phyloP scores from a whole-genome alignment of 2,329 filamentous ascomycete genomes.

The Rhinocladiella mackenziei region DNA sequence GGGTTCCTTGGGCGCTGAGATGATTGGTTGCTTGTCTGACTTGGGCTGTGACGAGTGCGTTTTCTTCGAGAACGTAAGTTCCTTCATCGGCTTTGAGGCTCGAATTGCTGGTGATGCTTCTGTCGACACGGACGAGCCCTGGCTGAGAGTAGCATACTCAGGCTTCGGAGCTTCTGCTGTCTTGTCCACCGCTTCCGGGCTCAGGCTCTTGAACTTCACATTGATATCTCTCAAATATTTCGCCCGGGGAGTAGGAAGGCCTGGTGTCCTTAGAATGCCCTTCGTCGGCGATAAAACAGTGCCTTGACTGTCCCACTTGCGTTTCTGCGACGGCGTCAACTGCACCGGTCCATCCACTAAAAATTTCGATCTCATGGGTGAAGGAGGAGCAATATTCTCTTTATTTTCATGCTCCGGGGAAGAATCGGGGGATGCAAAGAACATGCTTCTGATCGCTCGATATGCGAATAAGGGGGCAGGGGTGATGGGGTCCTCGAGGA shows the following conservation, averaged over 20 bases:
- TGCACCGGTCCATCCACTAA: conserved; percentile 17
- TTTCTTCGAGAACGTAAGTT: background rate
- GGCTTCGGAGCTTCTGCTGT: background rate
- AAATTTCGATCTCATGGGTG: conserved; percentile 13
- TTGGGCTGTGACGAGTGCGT: background rate
- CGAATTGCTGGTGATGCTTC: conserved; percentile 41
- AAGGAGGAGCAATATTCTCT: conserved; percentile 18
- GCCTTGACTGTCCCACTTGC: conserved; percentile 17
- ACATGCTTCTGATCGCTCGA: conserved; percentile 61
- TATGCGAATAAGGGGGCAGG: conserved; percentile 64
- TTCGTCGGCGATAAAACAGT: conserved; percentile 50
- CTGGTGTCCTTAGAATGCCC: conserved; percentile 62
- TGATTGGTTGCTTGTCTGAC: background rate
- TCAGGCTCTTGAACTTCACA: conserved; percentile 37
- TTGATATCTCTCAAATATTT: conserved; percentile 56
- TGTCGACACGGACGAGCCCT: too few relatives aligned
- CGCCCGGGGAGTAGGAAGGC: conserved; percentile 52
- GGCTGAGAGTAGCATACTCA: too few relatives aligned
- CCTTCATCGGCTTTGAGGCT: conserved; percentile 5
- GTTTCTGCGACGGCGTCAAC: conserved; percentile 29
- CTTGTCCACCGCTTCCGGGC: conserved; percentile 18
- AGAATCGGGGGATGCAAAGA: conserved; percentile 61
- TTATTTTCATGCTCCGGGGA: conserved; percentile 36
- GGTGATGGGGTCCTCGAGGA: conserved; percentile 57
- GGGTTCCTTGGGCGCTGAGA: background rate